Evolutionary conservation across 2,329 filamentous ascomycete genomes (phyloP).

Genomic region (Botrytis squamosa): DNA sequence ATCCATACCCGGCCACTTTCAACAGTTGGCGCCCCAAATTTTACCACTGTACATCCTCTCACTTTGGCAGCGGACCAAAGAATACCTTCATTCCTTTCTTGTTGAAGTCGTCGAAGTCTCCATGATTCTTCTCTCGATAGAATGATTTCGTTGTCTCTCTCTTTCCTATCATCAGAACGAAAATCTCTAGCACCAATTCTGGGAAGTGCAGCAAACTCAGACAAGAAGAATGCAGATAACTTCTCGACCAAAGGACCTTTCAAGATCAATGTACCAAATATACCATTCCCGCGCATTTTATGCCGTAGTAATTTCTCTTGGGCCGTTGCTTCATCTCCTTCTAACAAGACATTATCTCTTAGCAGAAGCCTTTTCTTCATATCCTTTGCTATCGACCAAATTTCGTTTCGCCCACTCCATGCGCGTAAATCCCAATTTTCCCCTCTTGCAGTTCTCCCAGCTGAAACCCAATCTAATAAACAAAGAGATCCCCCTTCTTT

Average conservation of each 20-base stretch:
- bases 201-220: slow-evolving; percentile 74
- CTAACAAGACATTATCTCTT: slow-evolving; percentile 80
- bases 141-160: slow-evolving; percentile 41
- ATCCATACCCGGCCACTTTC: slow-evolving; percentile 83
- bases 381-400: slow-evolving; percentile 56
- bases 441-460: slow-evolving; percentile 78
- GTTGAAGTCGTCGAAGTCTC: slow-evolving; percentile 54
- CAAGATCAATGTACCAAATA: slow-evolving; percentile 84
- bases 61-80: slow-evolving; percentile 82
- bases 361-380: slow-evolving; percentile 64
- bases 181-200: slow-evolving; percentile 83
- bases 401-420: slow-evolving; percentile 84
- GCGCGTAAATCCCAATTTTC: slow-evolving; percentile 82
- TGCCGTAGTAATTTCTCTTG: slow-evolving; percentile 46
- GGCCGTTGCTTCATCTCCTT: slow-evolving; percentile 49
- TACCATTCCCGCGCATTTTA: slow-evolving; percentile 71
- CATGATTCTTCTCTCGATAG: slow-evolving; percentile 50
- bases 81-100: slow-evolving; percentile 60
- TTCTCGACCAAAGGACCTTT: slow-evolving; percentile 67
- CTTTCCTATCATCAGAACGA: slow-evolving; percentile 52
- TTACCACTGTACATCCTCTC: slow-evolving; percentile 82
- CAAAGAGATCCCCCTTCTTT: slow-evolving; percentile 63
- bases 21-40: slow-evolving; percentile 80
- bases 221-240: slow-evolving; percentile 71
- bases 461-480: slow-evolving; percentile 90